These are phyloP conservation scores for Blastosporella zonata DNA, from an alignment of 1,284 basidiomycete genomes.

Conservation along the genomic window DNA sequence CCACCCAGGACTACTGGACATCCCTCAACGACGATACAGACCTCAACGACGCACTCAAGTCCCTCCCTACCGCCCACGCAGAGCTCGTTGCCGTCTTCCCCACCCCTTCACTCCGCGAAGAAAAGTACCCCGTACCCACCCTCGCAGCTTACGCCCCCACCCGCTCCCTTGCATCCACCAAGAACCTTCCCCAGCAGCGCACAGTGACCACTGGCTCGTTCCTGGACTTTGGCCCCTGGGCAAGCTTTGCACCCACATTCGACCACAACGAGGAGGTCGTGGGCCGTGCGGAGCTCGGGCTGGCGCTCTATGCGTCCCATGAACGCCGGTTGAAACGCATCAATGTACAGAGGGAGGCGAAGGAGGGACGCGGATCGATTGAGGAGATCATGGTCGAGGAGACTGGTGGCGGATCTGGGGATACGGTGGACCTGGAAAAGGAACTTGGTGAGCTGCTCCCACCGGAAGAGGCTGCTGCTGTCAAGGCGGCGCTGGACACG, in stretches of 20 bases:
- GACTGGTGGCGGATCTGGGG: background rate
- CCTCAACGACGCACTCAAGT: constrained; percentile 39
- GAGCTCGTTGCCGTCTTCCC: constrained; percentile 73
- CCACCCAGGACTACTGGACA: constrained; percentile 73
- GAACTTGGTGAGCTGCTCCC: constrained; percentile 53
- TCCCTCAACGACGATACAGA: constrained; percentile 56
- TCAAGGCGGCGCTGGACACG: constrained; percentile 56
- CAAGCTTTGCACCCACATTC: constrained; percentile 74
- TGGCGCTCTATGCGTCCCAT: constrained; percentile 48
- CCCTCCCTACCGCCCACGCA: constrained; percentile 60
- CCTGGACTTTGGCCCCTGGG: constrained; percentile 70
- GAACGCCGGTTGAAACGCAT: constrained; percentile 33
- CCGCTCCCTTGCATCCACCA: constrained; percentile 37
- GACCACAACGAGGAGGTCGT: constrained; percentile 69
- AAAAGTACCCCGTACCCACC: constrained; percentile 29
- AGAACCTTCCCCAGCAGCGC: constrained; percentile 44
- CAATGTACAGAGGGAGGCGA: constrained; percentile 21
- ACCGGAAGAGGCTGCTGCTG: constrained; percentile 46
- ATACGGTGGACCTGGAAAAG: constrained; percentile 28
- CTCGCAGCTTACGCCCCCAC: constrained; percentile 42
- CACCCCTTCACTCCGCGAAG: constrained; percentile 43
- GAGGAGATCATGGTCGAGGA: constrained; percentile 23
- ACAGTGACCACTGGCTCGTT: constrained; percentile 60
- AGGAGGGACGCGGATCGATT: constrained; percentile 24
- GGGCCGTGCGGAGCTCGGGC: constrained; percentile 56